These are phyloP conservation scores for Chlorella sp. DNA, from an alignment of 139 green algal species.

Conservation along the genomic window DNA sequence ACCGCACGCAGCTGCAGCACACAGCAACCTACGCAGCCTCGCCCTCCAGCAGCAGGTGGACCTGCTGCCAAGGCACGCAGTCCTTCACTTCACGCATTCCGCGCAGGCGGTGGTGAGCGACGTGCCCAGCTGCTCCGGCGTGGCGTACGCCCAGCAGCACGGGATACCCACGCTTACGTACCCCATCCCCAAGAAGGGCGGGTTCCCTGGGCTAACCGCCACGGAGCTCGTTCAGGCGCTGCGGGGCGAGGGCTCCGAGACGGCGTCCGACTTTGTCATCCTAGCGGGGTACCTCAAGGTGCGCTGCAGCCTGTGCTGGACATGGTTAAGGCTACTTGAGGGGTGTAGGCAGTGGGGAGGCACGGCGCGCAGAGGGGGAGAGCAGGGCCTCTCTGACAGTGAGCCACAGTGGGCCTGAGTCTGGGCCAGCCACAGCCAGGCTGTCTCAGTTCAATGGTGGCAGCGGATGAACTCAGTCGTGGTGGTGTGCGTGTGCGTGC, in stretches of 20 bases:
- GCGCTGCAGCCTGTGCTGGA: neutral
- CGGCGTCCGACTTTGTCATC: constrained; percentile 71
- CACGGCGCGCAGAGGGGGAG: too few species aligned
- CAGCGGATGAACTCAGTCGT: too few species aligned
- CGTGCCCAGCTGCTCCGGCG: constrained; percentile 69
- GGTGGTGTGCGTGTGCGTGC: too few species aligned
- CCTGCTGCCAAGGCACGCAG: neutral
- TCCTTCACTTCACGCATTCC: neutral
- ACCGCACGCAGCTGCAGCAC: neutral
- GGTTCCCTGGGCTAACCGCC: constrained; percentile 32
- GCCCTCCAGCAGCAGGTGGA: neutral
- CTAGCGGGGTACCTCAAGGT: constrained; percentile 95
- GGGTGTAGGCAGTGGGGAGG: too few species aligned
- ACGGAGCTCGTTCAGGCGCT: constrained; percentile 51
- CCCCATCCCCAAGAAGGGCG: constrained; percentile 58
- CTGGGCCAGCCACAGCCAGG: too few species aligned
- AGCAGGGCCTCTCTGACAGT: too few species aligned
- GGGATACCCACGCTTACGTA: constrained; percentile 74
- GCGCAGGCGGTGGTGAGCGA: constrained; percentile 70
- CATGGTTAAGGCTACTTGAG: too few species aligned
- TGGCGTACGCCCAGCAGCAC: constrained; percentile 60
- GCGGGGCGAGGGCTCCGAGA: constrained; percentile 11
- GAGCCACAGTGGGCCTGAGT: too few species aligned
- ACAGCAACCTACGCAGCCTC: neutral
- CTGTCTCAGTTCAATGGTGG: too few species aligned